A percentile compares a stretch with the other conserved stretches of the same genome.
phyloP scores from a whole-genome alignment of 2,329 filamentous ascomycete genomes.

The Cladosporium oxysporum region DNA sequence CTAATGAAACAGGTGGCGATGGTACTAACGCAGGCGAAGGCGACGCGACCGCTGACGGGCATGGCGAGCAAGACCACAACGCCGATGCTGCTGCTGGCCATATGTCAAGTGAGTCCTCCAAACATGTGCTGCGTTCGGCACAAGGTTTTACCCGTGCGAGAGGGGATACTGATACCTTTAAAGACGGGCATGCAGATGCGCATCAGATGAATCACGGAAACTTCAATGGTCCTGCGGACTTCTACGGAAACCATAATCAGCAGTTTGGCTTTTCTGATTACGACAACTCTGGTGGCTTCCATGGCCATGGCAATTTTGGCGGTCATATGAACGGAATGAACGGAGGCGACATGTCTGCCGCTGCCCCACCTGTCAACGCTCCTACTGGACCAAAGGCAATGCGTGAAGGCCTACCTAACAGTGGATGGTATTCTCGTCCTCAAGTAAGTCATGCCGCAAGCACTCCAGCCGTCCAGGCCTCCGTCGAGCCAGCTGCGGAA shows the following conservation, averaged over 20 bases:
- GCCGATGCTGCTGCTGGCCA: constrained; percentile 1
- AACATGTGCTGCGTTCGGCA: neutral
- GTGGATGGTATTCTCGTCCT: constrained; percentile 57
- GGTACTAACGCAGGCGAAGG: constrained; percentile 32
- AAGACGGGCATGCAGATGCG: constrained; percentile 9
- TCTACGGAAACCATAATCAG: constrained; percentile 16
- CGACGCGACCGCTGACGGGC: constrained; percentile 9
- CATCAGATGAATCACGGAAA: neutral
- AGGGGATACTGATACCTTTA: neutral
- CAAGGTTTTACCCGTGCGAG: neutral
- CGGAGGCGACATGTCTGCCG: constrained; percentile 7
- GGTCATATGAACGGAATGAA: constrained; percentile 31
- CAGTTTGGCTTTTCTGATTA: constrained; percentile 7
- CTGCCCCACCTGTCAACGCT: constrained; percentile 53
- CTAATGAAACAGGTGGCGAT: constrained; percentile 35
- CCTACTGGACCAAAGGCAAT: constrained; percentile 94
- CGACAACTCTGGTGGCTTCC: constrained; percentile 42
- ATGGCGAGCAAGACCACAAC: constrained; percentile 23
- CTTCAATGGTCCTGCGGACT: constrained; percentile 8
- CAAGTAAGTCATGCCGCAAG: constrained; percentile 20
- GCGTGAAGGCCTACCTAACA: constrained; percentile 84
- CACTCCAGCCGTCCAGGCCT: neutral
- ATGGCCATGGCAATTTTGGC: constrained; percentile 51
- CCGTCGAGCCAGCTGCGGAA: constrained; percentile 7
- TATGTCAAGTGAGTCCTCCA: constrained; percentile 1